Percentiles rank a stretch among this genome's conserved stretches.
phyloP scores from a whole-genome alignment of 2,329 filamentous ascomycete genomes.

The Alternaria triticina region DNA sequence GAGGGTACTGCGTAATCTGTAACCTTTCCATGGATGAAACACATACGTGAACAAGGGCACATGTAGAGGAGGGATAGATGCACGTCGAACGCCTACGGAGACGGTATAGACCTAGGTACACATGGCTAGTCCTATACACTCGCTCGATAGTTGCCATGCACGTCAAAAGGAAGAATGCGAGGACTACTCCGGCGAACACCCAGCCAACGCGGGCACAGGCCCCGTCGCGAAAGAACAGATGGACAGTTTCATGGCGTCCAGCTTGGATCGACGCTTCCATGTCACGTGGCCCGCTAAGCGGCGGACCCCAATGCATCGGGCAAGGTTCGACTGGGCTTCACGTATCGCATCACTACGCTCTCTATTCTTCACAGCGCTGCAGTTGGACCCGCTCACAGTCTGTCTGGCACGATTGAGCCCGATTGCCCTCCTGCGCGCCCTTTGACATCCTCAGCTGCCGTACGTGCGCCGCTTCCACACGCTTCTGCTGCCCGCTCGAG shows the following conservation, averaged over 20 bases:
- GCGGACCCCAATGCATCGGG: slow-evolving; percentile 12
- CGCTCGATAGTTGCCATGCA: background rate
- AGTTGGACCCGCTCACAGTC: slow-evolving; percentile 29
- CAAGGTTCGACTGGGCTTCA: slow-evolving; percentile 21
- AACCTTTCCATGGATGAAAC: background rate
- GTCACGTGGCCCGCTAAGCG: slow-evolving; percentile 27
- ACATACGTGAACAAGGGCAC: background rate
- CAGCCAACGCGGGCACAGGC: background rate
- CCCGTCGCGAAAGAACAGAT: slow-evolving; percentile 4
- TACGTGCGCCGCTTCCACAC: slow-evolving; percentile 39
- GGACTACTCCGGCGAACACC: background rate
- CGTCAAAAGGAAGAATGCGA: background rate
- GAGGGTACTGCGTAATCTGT: background rate
- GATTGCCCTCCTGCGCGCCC: slow-evolving; percentile 34
- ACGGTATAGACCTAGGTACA: background rate
- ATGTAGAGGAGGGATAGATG: background rate
- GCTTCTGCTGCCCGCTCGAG: slow-evolving; percentile 30
- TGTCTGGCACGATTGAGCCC: slow-evolving; percentile 41
- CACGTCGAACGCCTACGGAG: background rate
- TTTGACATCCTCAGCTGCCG: slow-evolving; percentile 24
- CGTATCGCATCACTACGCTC: slow-evolving; percentile 45
- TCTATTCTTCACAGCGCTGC: slow-evolving; percentile 47
- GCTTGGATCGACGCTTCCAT: slow-evolving; percentile 7
- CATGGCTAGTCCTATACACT: background rate
- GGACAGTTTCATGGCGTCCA: slow-evolving; percentile 10